Evolutionary conservation across 805 yeast species (phyloP), one percentile per base, ranked within the genome.

Genomic region (Cyberlindnera saturnus): DNA sequence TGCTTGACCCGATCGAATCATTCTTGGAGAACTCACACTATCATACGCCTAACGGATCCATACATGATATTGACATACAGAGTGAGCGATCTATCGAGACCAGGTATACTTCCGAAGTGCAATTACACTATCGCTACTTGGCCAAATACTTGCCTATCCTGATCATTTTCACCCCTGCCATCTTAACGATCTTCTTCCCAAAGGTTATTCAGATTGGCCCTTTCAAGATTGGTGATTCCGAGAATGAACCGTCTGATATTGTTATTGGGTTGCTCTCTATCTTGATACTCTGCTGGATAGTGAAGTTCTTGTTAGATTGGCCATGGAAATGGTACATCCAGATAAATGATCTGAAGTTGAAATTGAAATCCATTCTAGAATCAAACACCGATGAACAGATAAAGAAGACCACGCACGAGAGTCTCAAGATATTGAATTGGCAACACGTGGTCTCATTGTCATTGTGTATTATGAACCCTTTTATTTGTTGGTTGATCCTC

Each of bases 271-370:
- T 57, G 1, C 51, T 67, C 17, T 59, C 64, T 6, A 53, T 69
- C 4, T 19, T 62, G 7, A 33, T 65, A n/a, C 55, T 67, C 1
- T 57, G 67, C 20, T 64, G 67, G 64, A 51, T 59, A 2, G 53
- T 68, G 13, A 59, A 61, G 41, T 63, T 63, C 31, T 39, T 63
- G 0, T 51, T 63, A 14, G 71, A 67, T 37, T 68, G 72, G 73
- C 73, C 73, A 0, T 67, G 71, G 69, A 50, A 51, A n/a, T 68
- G 72, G 73, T 50, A 61, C 15, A 40, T 46, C 6, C 63, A 60
- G 34, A 53, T 68, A 11, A 48, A 48, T 29, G 47, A 43, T 1
- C 40, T 52, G 13, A 49, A 49, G 32, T 5, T 28, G 26, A 51
- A 46, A 35, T 28, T 54, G 10, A 34, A 17, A 13, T 10, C 32